Conservation (phyloP, 2,329 filamentous ascomycete species). For the Paraphaeosphaeria minitans region DNA sequence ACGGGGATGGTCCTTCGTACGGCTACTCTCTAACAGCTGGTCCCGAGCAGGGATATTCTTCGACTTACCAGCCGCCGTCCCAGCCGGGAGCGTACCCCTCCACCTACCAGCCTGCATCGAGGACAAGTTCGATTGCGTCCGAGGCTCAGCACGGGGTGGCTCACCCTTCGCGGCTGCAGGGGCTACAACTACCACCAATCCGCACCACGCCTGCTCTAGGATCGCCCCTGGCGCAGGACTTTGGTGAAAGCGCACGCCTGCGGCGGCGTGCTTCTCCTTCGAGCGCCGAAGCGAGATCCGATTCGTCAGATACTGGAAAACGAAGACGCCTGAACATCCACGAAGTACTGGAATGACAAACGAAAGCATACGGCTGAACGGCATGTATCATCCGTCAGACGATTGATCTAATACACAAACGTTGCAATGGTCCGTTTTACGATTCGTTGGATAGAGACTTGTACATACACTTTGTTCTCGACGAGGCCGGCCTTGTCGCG, state of each 20-base stretch:
- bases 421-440: conserved; percentile 7
- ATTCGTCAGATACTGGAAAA: conserved; percentile 42
- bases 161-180: conserved; percentile 34
- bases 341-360: conserved; percentile 42
- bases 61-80: conserved; percentile 34
- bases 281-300: conserved; percentile 32
- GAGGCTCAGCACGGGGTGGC: conserved; percentile 35
- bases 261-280: conserved; percentile 37
- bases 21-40: conserved; percentile 43
- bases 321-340: conserved; percentile 44
- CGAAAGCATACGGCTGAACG: conserved; percentile 6
- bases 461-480: conserved; percentile 9
- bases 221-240: conserved; percentile 38
- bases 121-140: conserved; percentile 33
- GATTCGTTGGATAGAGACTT: neutral
- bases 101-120: conserved; percentile 33
- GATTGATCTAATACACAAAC: conserved; percentile 4
- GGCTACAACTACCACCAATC: conserved; percentile 44
- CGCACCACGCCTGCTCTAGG: conserved; percentile 38
- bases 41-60: conserved; percentile 41
- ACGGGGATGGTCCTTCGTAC: conserved; percentile 41
- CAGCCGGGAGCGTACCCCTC: conserved; percentile 36
- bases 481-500: conserved; percentile 13
- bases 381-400: neutral
- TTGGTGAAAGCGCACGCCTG: conserved; percentile 25